Conservation (phyloP, 257 asterid species). For the Galeopsis tetrahit region DNA sequence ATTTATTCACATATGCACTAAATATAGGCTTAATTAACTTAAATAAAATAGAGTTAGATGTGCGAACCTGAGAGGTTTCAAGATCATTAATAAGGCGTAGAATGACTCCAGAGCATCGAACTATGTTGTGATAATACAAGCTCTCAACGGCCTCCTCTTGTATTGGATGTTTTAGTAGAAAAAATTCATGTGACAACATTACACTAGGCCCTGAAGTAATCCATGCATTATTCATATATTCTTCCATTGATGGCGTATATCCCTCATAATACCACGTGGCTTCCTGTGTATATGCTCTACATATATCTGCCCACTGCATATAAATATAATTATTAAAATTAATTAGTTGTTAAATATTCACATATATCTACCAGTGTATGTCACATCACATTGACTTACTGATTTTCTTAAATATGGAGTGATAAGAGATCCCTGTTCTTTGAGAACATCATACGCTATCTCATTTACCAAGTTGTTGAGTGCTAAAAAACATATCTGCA, state of each 20-base stretch:
- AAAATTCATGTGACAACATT: conserved; percentile 41
- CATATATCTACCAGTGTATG: too few relatives aligned
- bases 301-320: conserved; percentile 43
- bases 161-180: conserved; percentile 41
- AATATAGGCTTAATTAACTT: too few relatives aligned
- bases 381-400: not conserved
- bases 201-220: conserved; percentile 31
- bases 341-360: too few relatives aligned
- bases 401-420: conserved; percentile 38
- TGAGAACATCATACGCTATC: conserved; percentile 36
- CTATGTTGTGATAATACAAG: conserved; percentile 35
- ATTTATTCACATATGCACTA: too few relatives aligned
- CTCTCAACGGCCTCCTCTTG: conserved; percentile 31
- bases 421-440: conserved; percentile 32
- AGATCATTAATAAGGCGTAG: conserved; percentile 47
- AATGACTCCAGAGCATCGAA: conserved; percentile 37
- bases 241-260: not conserved
- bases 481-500: conserved; percentile 42
- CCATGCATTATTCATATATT: conserved; percentile 4
- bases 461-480: conserved; percentile 39
- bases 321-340: too few relatives aligned
- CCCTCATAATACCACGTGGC: not conserved
- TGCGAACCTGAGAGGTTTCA: conserved; percentile 45
- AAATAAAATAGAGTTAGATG: too few relatives aligned
- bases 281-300: conserved; percentile 29